These are phyloP conservation scores for Drosera capensis DNA, from an alignment of 148 eudicot species.

Conservation along the genomic window DNA sequence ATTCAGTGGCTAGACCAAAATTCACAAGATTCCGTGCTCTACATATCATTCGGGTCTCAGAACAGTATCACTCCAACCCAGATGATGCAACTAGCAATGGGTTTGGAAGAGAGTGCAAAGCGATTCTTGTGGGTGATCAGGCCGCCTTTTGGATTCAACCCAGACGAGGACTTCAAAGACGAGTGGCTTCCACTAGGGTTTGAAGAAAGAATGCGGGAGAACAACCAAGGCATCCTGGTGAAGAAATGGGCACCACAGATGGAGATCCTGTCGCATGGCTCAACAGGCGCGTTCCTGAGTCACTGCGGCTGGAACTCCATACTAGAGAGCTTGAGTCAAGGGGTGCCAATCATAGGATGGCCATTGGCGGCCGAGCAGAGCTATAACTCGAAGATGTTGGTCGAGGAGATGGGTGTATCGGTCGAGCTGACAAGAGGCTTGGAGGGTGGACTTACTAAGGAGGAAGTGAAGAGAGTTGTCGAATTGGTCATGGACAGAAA, in stretches of 20 bases:
- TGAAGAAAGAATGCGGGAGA: constrained; percentile 20
- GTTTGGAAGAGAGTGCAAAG: constrained; percentile 46
- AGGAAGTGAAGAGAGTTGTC: constrained; percentile 29
- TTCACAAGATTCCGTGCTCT: constrained; percentile 32
- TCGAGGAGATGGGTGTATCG: constrained; percentile 50
- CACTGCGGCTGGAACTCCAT: constrained; percentile 66
- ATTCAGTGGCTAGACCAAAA: constrained; percentile 34
- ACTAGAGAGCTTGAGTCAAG: constrained; percentile 56
- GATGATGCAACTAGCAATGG: constrained; percentile 68
- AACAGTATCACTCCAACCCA: constrained; percentile 43
- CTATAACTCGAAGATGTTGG: constrained; percentile 56
- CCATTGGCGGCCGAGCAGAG: constrained; percentile 50
- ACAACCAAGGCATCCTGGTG: constrained; percentile 19
- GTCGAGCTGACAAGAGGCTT: constrained; percentile 49
- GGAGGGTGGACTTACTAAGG: constrained; percentile 27
- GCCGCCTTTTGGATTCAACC: constrained; percentile 49
- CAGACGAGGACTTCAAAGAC: constrained; percentile 24
- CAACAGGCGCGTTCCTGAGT: constrained; percentile 42
- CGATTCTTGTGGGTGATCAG: constrained; percentile 69
- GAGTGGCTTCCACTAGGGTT: constrained; percentile 59
- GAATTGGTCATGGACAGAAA: constrained; percentile 28
- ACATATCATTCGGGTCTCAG: constrained; percentile 78
- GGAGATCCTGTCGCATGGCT: constrained; percentile 46
- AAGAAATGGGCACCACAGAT: constrained; percentile 64
- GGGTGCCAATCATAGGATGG: constrained; percentile 53